phyloP scores from a whole-genome alignment of 179 eudicot species.

The Beta corolliflora region DNA sequence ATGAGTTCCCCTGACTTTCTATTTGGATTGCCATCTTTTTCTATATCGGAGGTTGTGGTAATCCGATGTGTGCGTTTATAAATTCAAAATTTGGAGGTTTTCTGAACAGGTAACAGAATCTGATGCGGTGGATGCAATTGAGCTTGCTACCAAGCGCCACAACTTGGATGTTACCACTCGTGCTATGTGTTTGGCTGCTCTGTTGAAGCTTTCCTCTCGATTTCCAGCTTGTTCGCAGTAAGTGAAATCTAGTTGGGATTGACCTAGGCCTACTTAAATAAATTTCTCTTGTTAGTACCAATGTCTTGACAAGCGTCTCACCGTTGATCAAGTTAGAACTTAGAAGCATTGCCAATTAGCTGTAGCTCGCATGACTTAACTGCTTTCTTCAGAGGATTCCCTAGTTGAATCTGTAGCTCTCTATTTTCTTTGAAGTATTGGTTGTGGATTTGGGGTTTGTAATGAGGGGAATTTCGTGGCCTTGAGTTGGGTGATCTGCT shows the following conservation, averaged over 20 bases:
- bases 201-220: conserved; percentile 89
- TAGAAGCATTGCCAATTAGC: not conserved
- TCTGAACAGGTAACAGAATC: conserved; percentile 84
- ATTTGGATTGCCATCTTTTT: not conserved
- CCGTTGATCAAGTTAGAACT: not conserved
- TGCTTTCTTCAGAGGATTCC: not conserved
- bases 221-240: conserved; percentile 87
- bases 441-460: not conserved
- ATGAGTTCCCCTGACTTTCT: not conserved
- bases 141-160: conserved; percentile 69
- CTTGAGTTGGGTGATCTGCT: not conserved
- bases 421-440: not conserved
- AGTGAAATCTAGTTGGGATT: conserved; percentile 28
- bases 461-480: too few relatives aligned
- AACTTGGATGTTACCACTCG: conserved; percentile 72
- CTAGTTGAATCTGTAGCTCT: not conserved
- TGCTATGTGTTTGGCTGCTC: conserved; percentile 85
- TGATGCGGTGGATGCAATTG: conserved; percentile 84
- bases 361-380: not conserved
- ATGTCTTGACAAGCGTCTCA: not conserved
- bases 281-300: not conserved
- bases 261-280: not conserved
- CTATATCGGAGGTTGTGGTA: too few relatives aligned
- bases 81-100: conserved; percentile 11
- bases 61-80: not conserved